Evolutionary conservation across 228 moss, liverwort and hornwort species (phyloP).

Genomic region (Sphagnum magellanicum): DNA sequence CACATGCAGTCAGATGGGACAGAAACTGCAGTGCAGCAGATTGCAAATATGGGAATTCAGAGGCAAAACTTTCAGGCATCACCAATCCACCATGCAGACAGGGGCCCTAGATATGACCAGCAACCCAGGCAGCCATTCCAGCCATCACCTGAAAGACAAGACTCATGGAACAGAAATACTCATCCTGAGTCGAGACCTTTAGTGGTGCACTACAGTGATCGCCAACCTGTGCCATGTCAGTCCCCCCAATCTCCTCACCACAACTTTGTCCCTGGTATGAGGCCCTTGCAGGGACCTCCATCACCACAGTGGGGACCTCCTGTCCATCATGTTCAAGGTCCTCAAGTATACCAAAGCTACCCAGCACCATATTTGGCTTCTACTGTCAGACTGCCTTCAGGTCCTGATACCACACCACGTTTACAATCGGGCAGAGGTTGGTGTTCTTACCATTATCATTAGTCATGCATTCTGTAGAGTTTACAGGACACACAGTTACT

Average conservation of each 20-base stretch:
- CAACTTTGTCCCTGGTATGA: slow-evolving; percentile 34
- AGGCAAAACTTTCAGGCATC: slow-evolving; percentile 57
- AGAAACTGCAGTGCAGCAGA: slow-evolving; percentile 49
- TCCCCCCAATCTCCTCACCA: slow-evolving; percentile 20
- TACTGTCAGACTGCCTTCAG: slow-evolving; percentile 33
- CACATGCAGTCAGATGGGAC: slow-evolving; percentile 50
- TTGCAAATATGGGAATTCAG: slow-evolving; percentile 69
- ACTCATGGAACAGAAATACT: slow-evolving; percentile 46
- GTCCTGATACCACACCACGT: slow-evolving; percentile 13
- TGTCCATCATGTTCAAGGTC: slow-evolving; percentile 35
- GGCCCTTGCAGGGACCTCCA: slow-evolving; percentile 46
- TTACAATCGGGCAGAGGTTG: slow-evolving; percentile 3
- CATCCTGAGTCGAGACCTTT: slow-evolving; percentile 44
- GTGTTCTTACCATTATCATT: neutral
- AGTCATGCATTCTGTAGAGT: no score
- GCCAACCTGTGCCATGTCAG: slow-evolving; percentile 34
- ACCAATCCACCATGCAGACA: slow-evolving; percentile 40
- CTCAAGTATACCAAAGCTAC: slow-evolving; percentile 33
- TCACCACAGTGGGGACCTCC: slow-evolving; percentile 48
- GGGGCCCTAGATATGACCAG: neutral
- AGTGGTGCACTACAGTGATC: slow-evolving; percentile 38
- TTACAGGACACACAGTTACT: no score
- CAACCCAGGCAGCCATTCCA: slow-evolving; percentile 44
- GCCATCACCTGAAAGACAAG: slow-evolving; percentile 55
- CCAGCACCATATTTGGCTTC: slow-evolving; percentile 31